Evolutionary conservation across 148 eudicot species (phyloP).

Genomic region (Linanthus parryae): DNA sequence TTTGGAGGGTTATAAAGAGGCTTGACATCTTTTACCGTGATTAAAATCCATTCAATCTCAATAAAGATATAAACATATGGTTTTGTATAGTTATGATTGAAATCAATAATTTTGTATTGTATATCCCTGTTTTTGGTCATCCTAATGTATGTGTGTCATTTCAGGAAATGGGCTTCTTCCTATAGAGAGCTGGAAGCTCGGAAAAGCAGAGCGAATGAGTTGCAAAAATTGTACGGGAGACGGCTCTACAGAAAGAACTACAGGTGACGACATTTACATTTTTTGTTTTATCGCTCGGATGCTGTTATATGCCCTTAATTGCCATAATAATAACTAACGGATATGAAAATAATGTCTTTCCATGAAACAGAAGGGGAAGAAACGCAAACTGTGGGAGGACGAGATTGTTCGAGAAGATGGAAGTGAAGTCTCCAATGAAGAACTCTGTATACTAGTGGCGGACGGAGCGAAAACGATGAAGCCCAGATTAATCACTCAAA

Average conservation of each 20-base stretch:
- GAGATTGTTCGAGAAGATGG: too few relatives aligned
- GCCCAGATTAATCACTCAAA: too few relatives aligned
- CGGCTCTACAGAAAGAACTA: conserved; percentile 81
- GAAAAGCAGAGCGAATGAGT: conserved; percentile 48
- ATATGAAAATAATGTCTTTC: not conserved
- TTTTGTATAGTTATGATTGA: too few relatives aligned
- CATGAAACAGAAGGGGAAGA: conserved; percentile 69
- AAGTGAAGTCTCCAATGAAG: conserved; percentile 53
- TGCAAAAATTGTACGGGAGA: conserved; percentile 66
- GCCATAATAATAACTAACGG: not conserved
- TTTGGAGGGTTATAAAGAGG: too few relatives aligned
- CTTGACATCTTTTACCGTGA: too few relatives aligned
- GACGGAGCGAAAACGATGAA: conserved; percentile 39
- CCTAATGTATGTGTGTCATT: too few relatives aligned
- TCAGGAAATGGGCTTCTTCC: conserved; percentile 63
- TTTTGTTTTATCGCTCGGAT: not conserved
- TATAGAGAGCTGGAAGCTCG: conserved; percentile 72
- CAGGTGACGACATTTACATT: conserved; percentile 42
- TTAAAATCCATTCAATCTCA: too few relatives aligned
- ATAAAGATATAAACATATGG: too few relatives aligned
- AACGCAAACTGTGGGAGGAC: conserved; percentile 80
- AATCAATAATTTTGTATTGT: too few relatives aligned
- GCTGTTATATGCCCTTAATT: not conserved
- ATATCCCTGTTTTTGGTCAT: too few relatives aligned
- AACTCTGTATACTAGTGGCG: conserved; percentile 54